Evolutionary conservation across 257 asterid species (phyloP).

Genomic region (Primulina eburnea): DNA sequence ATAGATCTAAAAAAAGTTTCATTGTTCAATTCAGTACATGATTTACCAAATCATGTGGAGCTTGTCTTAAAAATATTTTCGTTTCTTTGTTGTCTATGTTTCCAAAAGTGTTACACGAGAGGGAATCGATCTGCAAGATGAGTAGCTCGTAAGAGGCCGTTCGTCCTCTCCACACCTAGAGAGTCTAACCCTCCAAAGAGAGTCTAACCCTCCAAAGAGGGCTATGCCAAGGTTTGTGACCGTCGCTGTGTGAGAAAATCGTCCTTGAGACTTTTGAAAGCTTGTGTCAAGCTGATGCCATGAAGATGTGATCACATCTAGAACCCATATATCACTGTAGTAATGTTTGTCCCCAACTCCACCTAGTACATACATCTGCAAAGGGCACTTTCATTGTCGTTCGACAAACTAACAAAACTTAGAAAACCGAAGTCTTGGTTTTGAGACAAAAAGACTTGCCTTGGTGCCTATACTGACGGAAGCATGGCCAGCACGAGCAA

Average conservation of each 20-base stretch:
- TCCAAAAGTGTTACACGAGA: constrained; percentile 31
- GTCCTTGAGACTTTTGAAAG: constrained; percentile 63
- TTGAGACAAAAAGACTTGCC: constrained; percentile 41
- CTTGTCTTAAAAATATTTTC: constrained; percentile 34
- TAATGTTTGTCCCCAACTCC: constrained; percentile 88
- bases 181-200: constrained; percentile 81
- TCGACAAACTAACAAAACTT: background rate
- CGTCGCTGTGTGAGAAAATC: constrained; percentile 87
- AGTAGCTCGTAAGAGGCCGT: constrained; percentile 77
- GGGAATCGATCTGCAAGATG: constrained; percentile 51
- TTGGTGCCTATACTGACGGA: constrained; percentile 76
- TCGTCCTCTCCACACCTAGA: constrained; percentile 97
- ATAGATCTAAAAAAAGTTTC: background rate
- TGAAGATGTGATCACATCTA: constrained; percentile 51
- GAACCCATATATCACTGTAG: constrained; percentile 80
- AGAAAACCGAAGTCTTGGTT: background rate
- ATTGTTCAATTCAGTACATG: background rate
- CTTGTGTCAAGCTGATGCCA: constrained; percentile 64
- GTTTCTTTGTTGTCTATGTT: constrained; percentile 33
- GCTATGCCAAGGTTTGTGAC: constrained; percentile 56
- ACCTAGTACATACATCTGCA: constrained; percentile 72
- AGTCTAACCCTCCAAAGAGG: constrained; percentile 84
- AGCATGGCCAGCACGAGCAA: constrained; percentile 92
- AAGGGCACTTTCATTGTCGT: background rate
- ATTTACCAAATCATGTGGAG: constrained; percentile 39